Conservation (phyloP, 2,329 filamentous ascomycete genomes). For the Tolypocladium sp. region DNA sequence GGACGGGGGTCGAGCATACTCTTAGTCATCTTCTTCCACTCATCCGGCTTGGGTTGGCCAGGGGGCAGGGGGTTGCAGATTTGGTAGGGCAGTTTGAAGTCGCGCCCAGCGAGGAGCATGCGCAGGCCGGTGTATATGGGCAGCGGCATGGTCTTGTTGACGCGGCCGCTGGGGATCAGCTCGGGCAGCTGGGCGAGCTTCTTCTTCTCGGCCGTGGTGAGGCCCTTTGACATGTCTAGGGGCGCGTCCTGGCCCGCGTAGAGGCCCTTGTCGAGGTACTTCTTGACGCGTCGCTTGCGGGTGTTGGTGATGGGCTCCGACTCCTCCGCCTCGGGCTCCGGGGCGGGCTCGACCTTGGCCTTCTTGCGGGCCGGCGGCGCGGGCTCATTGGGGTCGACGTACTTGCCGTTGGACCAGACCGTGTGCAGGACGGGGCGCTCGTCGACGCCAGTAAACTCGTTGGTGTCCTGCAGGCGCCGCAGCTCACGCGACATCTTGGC, state of each 20-base stretch:
- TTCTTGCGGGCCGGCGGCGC: conserved; percentile 28
- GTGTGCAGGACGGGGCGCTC: conserved; percentile 47
- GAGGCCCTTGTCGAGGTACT: conserved; percentile 73
- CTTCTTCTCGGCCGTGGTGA: conserved; percentile 44
- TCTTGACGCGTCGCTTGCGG: conserved; percentile 50
- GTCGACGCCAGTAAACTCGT: conserved; percentile 52
- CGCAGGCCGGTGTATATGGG: conserved; percentile 73
- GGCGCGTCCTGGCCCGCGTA: conserved; percentile 71
- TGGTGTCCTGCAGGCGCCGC: conserved; percentile 50
- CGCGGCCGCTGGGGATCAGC: conserved; percentile 33
- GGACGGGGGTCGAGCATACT: conserved; percentile 46
- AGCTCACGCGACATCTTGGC: conserved; percentile 47
- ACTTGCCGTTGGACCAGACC: conserved; percentile 58
- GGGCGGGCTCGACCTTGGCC: conserved; percentile 16
- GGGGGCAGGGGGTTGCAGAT: conserved; percentile 79
- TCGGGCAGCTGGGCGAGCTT: conserved; percentile 37
- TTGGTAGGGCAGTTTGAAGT: conserved; percentile 86
- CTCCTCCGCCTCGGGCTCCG: conserved; percentile 25
- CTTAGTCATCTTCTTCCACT: conserved; percentile 86
- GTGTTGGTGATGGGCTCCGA: conserved; percentile 26
- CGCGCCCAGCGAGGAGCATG: conserved; percentile 59
- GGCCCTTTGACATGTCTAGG: conserved; percentile 34
- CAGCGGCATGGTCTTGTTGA: conserved; percentile 55
- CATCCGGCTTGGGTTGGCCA: conserved; percentile 83
- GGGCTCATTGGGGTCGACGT: conserved; percentile 36